A percentile compares a stretch with the other conserved stretches of the same genome.
Conservation (phyloP, 2,329 filamentous ascomycete genomes). For the Verticillium klebahnii region DNA sequence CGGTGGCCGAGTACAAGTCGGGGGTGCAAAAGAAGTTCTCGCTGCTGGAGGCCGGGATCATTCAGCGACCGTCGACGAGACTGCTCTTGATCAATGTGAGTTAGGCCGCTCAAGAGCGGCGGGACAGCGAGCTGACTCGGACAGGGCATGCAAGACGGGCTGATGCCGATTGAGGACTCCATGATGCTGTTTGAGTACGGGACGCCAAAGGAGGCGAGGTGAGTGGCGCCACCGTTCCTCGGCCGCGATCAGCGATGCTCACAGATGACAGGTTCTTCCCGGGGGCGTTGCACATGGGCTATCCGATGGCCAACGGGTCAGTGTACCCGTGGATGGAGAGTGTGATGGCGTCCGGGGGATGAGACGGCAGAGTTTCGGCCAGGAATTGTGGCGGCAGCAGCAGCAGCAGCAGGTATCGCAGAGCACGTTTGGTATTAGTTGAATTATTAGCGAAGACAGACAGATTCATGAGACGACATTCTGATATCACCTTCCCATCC, state of each 20-base stretch:
- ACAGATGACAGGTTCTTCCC: constrained; percentile 44
- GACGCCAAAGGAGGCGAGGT: constrained; percentile 57
- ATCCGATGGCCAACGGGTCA: constrained; percentile 52
- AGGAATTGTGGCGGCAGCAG: not conserved
- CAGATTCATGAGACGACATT: not conserved
- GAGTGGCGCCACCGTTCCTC: not conserved
- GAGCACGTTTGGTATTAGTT: not conserved
- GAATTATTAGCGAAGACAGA: not conserved
- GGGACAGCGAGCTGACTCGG: not conserved
- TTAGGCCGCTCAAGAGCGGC: not conserved
- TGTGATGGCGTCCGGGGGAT: constrained; percentile 34
- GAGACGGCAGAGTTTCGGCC: not conserved
- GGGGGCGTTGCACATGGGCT: constrained; percentile 62
- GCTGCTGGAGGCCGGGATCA: constrained; percentile 53
- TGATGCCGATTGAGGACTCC: constrained; percentile 66
- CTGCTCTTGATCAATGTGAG: constrained; percentile 57
- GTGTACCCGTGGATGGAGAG: constrained; percentile 61
- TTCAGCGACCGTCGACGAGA: constrained; percentile 50
- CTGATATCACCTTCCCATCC: constrained; percentile 71
- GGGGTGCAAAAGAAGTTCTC: constrained; percentile 58
- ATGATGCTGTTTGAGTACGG: constrained; percentile 62
- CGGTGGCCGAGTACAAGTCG: constrained; percentile 49
- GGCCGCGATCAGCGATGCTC: not conserved
- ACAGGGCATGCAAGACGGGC: constrained; percentile 56
- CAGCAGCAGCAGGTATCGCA: not conserved